phyloP scores from a whole-genome alignment of 768 basidiomycete genomes.

The Clathrus columnatus region DNA sequence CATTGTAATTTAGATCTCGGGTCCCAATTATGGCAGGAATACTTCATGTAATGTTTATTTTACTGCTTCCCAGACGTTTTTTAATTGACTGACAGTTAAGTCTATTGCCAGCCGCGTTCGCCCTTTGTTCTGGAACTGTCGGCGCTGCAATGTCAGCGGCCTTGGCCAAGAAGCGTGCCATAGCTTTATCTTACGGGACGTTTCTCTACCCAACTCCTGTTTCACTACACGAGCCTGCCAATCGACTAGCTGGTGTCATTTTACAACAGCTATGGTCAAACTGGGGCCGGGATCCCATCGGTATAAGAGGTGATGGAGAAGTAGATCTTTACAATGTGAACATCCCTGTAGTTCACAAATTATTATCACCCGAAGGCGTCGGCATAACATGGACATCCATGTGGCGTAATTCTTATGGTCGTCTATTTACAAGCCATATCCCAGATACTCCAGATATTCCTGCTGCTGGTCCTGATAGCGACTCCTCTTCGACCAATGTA shows the following conservation, averaged over 20 bases:
- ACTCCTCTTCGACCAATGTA: slow-evolving; percentile 12
- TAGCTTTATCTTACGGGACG: slow-evolving; percentile 85
- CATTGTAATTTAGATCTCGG: slow-evolving; percentile 50
- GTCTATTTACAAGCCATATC: slow-evolving; percentile 54
- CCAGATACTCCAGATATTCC: slow-evolving; percentile 16
- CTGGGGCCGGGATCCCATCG: slow-evolving; percentile 68
- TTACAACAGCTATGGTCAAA: slow-evolving; percentile 69
- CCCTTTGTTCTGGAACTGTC: slow-evolving; percentile 85
- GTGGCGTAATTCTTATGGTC: slow-evolving; percentile 80
- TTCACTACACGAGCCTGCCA: slow-evolving; percentile 58
- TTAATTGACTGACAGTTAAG: not conserved
- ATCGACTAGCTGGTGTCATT: slow-evolving; percentile 57
- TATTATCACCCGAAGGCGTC: slow-evolving; percentile 51
- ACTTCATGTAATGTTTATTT: slow-evolving; percentile 50
- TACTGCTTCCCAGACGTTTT: not conserved
- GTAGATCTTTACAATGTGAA: slow-evolving; percentile 85
- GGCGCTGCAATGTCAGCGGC: slow-evolving; percentile 83
- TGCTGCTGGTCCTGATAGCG: slow-evolving; percentile 38
- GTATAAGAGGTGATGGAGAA: slow-evolving; percentile 44
- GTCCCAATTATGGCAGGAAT: slow-evolving; percentile 81
- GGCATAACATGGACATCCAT: slow-evolving; percentile 72
- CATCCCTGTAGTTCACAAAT: slow-evolving; percentile 67
- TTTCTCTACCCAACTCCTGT: slow-evolving; percentile 60
- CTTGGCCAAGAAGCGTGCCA: slow-evolving; percentile 60
- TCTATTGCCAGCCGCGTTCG: slow-evolving; percentile 57